Evolutionary conservation across 352 stramenopile species (phyloP), one percentile per base, ranked within the genome.

Genomic region (Phytophthora macrochlamydospora): DNA sequence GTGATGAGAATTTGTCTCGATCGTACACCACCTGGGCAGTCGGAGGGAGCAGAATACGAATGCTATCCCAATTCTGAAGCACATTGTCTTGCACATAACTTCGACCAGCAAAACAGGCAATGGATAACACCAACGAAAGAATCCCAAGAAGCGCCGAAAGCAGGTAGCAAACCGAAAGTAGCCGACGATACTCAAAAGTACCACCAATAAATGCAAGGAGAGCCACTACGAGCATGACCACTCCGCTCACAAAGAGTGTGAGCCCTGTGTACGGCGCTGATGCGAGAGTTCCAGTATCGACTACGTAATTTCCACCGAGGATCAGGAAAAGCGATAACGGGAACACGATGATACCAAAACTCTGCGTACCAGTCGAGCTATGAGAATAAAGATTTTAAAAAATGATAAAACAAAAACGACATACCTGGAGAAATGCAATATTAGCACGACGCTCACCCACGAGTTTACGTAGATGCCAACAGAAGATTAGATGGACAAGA

Each of bases 121-220:
- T 79, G 7, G 83, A 73, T 12, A 89, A 24, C 2, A 80, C 81
- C 6, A 92, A 59, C n/a, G 85, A 67, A 14, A 75, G 59, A 4
- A 75, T 67, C 4, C 76, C 83, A 3, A 84, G 73, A 40, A 82
- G 51, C 8, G 85, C 87, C 3, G 85, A 89, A 9, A 91, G 58
- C 60, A 89, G 59, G 49, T 85, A 85, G 44, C 83, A 92, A 9
- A 89, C 77, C 2, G 83, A 91, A 33, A 93, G 73, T 38, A 93
- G 71, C 2, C 83, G 79, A 18, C 85, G 85, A 51, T 94, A 94
- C 54, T 94, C 85, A n/a, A 94, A 91, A 40, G 71, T 83, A 7
- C 71, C 78, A 7, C 85, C 85, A 40, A 92, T 68, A 59, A 94
- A 94, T 7, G 83, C 74, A 11, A 94, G 64, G 28, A 92, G 53